phyloP scores from a whole-genome alignment of 2,329 filamentous ascomycete genomes.

The Diaporthe eres region DNA sequence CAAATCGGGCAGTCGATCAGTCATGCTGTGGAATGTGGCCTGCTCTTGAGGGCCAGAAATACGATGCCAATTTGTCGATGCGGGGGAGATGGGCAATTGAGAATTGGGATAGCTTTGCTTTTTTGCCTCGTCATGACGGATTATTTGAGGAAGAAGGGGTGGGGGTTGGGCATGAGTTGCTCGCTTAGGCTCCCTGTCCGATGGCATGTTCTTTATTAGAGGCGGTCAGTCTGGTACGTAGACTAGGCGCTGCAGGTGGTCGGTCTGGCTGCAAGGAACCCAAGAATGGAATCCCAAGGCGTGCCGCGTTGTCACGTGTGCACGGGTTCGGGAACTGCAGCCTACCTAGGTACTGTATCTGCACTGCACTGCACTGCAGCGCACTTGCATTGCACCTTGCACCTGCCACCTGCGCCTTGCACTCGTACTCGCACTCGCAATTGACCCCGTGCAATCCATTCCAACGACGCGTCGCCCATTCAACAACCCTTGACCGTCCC shows the following conservation, averaged over 20 bases:
- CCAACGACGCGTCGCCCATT: not conserved
- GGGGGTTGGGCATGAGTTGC: no score
- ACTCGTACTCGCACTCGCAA: not conserved
- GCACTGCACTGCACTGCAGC: not conserved
- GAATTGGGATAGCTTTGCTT: not conserved
- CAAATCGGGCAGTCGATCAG: not conserved
- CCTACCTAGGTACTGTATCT: not conserved
- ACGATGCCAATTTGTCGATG: not conserved
- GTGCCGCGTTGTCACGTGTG: not conserved
- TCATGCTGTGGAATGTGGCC: not conserved
- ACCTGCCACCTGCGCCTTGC: not conserved
- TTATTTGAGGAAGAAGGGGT: no score
- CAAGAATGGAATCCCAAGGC: not conserved
- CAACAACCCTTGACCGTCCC: not conserved
- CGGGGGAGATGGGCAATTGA: not conserved
- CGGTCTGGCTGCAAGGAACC: conserved; percentile 17
- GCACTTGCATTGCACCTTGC: not conserved
- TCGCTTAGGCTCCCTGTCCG: not conserved
- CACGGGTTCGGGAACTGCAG: not conserved
- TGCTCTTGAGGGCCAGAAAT: not conserved
- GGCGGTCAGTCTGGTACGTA: conserved; percentile 4
- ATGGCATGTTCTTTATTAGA: not conserved
- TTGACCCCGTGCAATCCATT: not conserved
- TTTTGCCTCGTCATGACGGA: not conserved
- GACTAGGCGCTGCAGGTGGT: not conserved